Evolutionary conservation across 306 rosid species (phyloP), one percentile per base, ranked within the genome.

Genomic region (Prunus kanzakura): DNA sequence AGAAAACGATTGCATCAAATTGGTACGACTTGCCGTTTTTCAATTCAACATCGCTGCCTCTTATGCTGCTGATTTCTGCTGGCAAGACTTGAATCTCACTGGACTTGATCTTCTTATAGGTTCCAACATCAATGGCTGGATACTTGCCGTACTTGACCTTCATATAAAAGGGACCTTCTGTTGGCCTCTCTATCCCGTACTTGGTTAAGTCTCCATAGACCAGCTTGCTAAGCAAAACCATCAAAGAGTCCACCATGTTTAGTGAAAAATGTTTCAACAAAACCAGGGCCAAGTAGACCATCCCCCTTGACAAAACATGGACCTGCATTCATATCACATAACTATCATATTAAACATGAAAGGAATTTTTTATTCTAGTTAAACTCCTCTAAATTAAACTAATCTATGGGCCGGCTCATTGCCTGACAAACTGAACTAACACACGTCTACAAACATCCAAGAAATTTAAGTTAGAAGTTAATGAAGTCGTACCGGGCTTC

Each of bases 91-190:
- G 88, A 41, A 90, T 69, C 46, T 86, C 82, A 22, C 87, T 73
- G 25, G 91, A 85, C 46, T 84, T 89, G 58, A 93, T 90, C 75
- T 86, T 85, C 0, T 76, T 0, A 51, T 4, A 71, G 45, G 93
- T 68, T 46, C 98, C 94, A 0, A 72, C 83, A 54, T 90, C 91
- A 72, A 89, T 49, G 0, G 85, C 22, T 0, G 96, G 96, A 78
- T 87, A 93, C 63, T 89, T 90, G 1, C 98, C 96, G 51, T 85
- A 84, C 60, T 81, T 88, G 49, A 12, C n/a, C 86, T 85, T 90
- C 93, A 86, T 87, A 2, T 2, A 77, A 69, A 90, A 85, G 15
- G 98, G 96, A 13, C 98, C 98, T 76, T 93, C 93, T 0, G 19
- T 41, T 1, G 98, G 96, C 72, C 89, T 87, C 0, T 1, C 41